Conservation (phyloP, 176 grass and related monocot genomes). For the Otatea glauca region DNA sequence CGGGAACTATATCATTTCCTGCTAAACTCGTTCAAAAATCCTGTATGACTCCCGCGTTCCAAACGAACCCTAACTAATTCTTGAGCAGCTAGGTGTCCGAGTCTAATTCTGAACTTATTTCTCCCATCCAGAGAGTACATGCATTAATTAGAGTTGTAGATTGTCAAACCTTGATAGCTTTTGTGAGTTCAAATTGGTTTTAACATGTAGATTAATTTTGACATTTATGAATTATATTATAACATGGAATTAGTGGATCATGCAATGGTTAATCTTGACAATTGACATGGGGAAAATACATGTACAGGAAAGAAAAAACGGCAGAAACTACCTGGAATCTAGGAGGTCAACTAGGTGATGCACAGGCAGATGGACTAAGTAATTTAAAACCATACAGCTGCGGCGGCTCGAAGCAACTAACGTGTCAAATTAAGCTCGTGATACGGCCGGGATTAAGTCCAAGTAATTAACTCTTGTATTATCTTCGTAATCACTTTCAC, state of each 20-base stretch:
- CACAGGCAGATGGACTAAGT: too few relatives aligned
- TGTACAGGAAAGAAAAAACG: background rate
- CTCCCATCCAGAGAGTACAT: too few relatives aligned
- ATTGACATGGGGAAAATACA: background rate
- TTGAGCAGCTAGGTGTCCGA: too few relatives aligned
- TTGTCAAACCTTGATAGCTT: background rate
- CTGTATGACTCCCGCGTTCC: too few relatives aligned
- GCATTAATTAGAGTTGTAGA: too few relatives aligned
- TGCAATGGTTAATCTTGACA: too few relatives aligned
- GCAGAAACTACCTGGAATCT: background rate
- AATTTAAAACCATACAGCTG: background rate
- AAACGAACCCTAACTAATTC: too few relatives aligned
- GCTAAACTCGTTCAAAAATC: too few relatives aligned
- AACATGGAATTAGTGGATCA: too few relatives aligned
- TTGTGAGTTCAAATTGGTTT: background rate
- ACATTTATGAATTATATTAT: too few relatives aligned
- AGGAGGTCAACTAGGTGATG: background rate
- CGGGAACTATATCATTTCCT: too few relatives aligned
- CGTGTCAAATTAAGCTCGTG: background rate
- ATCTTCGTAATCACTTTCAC: background rate
- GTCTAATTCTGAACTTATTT: too few relatives aligned
- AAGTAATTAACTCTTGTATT: background rate
- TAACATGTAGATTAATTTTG: background rate
- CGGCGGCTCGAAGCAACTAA: background rate
- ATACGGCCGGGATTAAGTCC: background rate